Base-by-base conservation (phyloP, 2,329 filamentous ascomycete species). In the Aureobasidium lini region DNA sequence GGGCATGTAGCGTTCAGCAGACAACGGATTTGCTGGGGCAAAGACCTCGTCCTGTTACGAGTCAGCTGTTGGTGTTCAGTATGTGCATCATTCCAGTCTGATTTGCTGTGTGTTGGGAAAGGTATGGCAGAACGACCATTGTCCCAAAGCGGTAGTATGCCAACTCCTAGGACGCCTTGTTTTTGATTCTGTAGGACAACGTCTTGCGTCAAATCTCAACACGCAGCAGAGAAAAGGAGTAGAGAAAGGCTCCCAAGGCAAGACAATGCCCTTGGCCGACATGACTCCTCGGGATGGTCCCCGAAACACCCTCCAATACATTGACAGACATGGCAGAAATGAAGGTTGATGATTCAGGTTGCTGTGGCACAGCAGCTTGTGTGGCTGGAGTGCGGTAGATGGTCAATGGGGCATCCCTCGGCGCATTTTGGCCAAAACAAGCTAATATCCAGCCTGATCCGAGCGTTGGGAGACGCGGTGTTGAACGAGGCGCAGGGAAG, bases 361-460 rank as follows among this genome's bases (percentile, higher is more conserved):
- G 39, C 54, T 43, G 54, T 57, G 50, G 50, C 39, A 54, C 49
- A 52, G 49, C 36, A 28, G 36, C 36, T 37, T 32, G 36, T 40
- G 49, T 34, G 50, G 36, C 37, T 42, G 37, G 4, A 6, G 37
- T 23, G 39, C 39, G 18, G 9, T 54, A 43, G 28, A 18, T 28
- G 39, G 16, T 31, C 16, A 11, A 53, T 42, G 37, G 18, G 36
- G 36, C 49, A 53, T 42, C 37, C 29, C 42, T 46, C 28, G 40
- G 53, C 53, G 23, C 32, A 39, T 39, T 44, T 46, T 46, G 36
- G 13, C 13, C 53, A 57, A 57, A 57, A 57, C 53, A 57, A 57
- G 31, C 42, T 47, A 57, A 57, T 31, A 16, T 36, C 18, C 50
- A 46, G 31, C 18, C 10, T 57, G 53, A 57, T 57, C 53, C 53